These are phyloP conservation scores for Yarrowia alimentaria DNA, from an alignment of 805 yeast genomes.

Conservation along the genomic window DNA sequence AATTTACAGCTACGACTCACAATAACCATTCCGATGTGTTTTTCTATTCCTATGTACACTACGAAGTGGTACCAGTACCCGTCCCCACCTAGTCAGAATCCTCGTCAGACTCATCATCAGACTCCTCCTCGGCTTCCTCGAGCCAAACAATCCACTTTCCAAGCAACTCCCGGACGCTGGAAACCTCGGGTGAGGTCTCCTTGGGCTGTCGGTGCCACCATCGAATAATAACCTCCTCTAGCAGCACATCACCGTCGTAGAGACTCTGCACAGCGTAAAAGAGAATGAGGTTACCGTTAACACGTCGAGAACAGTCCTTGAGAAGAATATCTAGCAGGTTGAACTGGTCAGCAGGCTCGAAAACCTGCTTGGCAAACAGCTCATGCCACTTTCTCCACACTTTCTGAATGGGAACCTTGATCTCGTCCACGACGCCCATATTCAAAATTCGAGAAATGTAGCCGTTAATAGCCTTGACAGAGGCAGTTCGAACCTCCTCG, in stretches of 20 bases:
- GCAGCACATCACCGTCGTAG: slow-evolving; percentile 78
- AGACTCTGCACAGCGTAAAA: slow-evolving; percentile 55
- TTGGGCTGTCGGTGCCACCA: slow-evolving; percentile 73
- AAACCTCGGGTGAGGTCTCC: slow-evolving; percentile 43
- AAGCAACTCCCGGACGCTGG: slow-evolving; percentile 54
- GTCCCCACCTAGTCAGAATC: too few species aligned
- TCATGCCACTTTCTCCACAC: slow-evolving; percentile 79
- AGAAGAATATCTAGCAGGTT: slow-evolving; percentile 59
- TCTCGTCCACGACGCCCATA: slow-evolving; percentile 66
- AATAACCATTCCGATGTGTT: slow-evolving; percentile 1
- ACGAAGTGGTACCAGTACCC: too few species aligned
- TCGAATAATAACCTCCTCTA: slow-evolving; percentile 70
- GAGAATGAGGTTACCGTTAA: slow-evolving; percentile 47
- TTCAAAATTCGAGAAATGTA: slow-evolving; percentile 71
- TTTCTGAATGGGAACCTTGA: slow-evolving; percentile 71
- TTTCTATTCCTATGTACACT: slow-evolving; percentile 22
- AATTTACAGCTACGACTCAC: background rate
- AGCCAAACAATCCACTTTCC: slow-evolving; percentile 85
- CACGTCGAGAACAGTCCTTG: slow-evolving; percentile 45
- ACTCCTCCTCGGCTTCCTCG: slow-evolving; percentile 68
- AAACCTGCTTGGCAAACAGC: slow-evolving; percentile 81
- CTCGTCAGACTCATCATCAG: slow-evolving; percentile 47
- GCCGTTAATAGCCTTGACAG: slow-evolving; percentile 65
- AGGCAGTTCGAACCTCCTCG: slow-evolving; percentile 85
- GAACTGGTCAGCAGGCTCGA: slow-evolving; percentile 71